phyloP scores from a whole-genome alignment of 495 filamentous ascomycete genomes.

The Hyaloscypha hepaticicola region DNA sequence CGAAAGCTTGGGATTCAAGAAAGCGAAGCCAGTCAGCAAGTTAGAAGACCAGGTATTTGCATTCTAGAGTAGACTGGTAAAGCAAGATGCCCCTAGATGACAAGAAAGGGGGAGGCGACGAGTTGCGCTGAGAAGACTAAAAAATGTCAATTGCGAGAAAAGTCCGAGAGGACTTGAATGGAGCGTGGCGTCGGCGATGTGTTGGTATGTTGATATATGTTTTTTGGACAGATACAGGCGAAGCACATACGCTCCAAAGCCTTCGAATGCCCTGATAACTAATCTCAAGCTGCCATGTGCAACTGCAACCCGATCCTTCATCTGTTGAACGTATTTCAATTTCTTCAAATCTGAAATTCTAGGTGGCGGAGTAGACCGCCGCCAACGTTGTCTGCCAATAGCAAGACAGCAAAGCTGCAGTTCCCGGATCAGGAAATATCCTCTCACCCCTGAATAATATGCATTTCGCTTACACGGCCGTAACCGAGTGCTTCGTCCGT shows the following conservation, averaged over 20 bases:
- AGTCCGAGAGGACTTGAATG: neutral
- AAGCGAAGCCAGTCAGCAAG: conserved; percentile 93
- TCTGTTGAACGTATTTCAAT: neutral
- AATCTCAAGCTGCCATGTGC: neutral
- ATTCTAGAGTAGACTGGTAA: conserved; percentile 57
- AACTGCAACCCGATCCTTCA: neutral
- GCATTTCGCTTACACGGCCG: neutral
- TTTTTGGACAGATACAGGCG: neutral
- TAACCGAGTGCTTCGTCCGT: neutral
- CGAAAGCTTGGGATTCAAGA: conserved; percentile 83
- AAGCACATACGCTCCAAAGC: neutral
- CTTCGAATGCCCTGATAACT: no score
- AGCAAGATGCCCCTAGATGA: neutral
- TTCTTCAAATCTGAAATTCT: neutral
- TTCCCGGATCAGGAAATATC: neutral
- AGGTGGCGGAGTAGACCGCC: neutral
- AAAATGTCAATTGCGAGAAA: neutral
- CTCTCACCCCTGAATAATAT: neutral
- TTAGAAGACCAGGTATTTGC: conserved; percentile 97
- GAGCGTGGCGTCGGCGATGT: neutral
- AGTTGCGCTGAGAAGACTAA: neutral
- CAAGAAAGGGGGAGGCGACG: no score
- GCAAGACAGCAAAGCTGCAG: neutral
- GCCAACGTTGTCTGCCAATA: neutral
- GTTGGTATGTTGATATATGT: neutral